Percentiles rank a stretch among this genome's conserved stretches.
phyloP scores from a whole-genome alignment of 345 rosid genomes.

The Ceriops decandra region DNA sequence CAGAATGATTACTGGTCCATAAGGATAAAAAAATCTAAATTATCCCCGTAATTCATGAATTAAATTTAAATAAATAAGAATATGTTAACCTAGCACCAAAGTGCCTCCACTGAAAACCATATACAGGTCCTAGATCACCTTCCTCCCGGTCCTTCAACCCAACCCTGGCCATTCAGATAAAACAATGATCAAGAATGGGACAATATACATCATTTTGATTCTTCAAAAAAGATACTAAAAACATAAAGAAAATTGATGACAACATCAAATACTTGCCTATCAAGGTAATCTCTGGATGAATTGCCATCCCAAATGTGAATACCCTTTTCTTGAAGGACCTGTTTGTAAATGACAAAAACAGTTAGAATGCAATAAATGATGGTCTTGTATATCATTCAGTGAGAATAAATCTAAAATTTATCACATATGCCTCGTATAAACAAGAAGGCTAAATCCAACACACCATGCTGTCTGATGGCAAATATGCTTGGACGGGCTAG shows the following conservation, averaged over 20 bases:
- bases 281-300: conserved; percentile 90
- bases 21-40: too few species aligned
- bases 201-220: not conserved
- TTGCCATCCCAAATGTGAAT: conserved; percentile 96
- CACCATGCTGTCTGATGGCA: not conserved
- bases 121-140: conserved; percentile 94
- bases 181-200: conserved; percentile 9
- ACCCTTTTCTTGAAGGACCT: conserved; percentile 94
- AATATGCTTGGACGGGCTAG: not conserved
- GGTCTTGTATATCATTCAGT: too few species aligned
- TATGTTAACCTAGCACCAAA: conserved; percentile 83
- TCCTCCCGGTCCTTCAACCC: conserved; percentile 82
- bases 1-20: too few species aligned
- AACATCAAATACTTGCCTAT: conserved; percentile 42
- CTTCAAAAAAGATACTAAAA: too few species aligned
- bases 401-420: not conserved
- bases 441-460: not conserved
- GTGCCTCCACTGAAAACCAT: conserved; percentile 99
- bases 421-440: not conserved
- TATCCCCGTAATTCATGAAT: too few species aligned
- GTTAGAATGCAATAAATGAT: too few species aligned
- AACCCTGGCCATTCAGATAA: conserved; percentile 43
- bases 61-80: not conserved
- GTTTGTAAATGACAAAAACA: too few species aligned
- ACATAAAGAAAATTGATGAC: too few species aligned